Base-by-base conservation (phyloP, 2,329 filamentous ascomycete genomes). In the Cladorrhinum sp. region DNA sequence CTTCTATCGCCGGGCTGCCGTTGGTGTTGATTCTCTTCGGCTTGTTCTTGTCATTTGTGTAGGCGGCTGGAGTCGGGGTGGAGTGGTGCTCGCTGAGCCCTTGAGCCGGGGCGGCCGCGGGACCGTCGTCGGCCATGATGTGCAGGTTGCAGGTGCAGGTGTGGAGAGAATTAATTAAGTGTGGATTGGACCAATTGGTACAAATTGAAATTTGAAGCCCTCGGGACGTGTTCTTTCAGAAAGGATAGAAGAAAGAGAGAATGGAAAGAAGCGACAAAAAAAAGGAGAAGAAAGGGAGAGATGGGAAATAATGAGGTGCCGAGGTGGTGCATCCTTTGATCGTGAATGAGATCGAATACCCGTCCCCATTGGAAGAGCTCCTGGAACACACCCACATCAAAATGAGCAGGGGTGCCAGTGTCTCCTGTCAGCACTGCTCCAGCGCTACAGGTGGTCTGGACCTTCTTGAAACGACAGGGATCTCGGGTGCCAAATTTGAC, bases 1-100 rank as follows among this genome's bases (percentile, higher is more conserved):
- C 53, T 7, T 66, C 65, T 3, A 65, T 24, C n/a, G 59, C 18
- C 2, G 57, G 55, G 25, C 56, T 54, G 23, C 58, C 61, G n/a
- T n/a, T n/a, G 32, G 55, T 61, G 48, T 20, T 29, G 49, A 59
- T 61, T 24, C 57, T 52, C 48, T 63, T 63, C 2, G 61, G 45
- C 20, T 59, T n/a, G n/a, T n/a, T 52, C 23, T 36, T 49, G 12
- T 51, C 48, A 16, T n/a, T 10, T 2, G 32, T 8, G 52, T 23
- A 22, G 32, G 49, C 20, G 16, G 16, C 4, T 25, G 55, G 16
- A 1, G 22, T 10, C 6, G 45, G 7, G 27, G 22, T 45, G 2
- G 41, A n/a, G 41, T 18, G 41, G 16, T 45, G 16, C 18, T 50
- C 49, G 16, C 20, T 50, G 12, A 27, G 12, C 20, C 25, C 22